Percentiles rank a stretch among this genome's conserved stretches.
phyloP scores from a whole-genome alignment of 1,284 basidiomycete genomes.

The Bondarzewia mesenterica region DNA sequence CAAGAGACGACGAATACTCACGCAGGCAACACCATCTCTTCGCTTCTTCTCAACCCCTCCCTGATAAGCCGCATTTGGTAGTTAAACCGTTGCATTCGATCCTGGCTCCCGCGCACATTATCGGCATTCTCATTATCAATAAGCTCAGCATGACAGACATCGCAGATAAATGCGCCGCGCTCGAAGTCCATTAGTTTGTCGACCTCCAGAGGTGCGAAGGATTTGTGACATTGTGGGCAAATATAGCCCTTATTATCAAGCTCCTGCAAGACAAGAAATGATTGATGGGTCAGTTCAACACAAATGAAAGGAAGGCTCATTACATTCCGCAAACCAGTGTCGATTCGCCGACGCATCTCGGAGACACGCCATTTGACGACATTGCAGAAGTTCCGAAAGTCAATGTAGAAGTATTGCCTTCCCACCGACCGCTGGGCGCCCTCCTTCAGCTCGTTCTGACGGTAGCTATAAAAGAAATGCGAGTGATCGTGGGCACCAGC shows the following conservation, averaged over 20 bases:
- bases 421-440: constrained; percentile 74
- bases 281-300: constrained; percentile 5
- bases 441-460: constrained; percentile 81
- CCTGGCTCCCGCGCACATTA: constrained; percentile 77
- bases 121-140: constrained; percentile 90
- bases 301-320: constrained; percentile 1
- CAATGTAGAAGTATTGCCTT: constrained; percentile 92
- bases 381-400: constrained; percentile 93
- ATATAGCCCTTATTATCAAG: constrained; percentile 95
- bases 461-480: constrained; percentile 41
- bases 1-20: constrained; percentile 28
- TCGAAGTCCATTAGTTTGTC: constrained; percentile 72
- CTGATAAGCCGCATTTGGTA: constrained; percentile 83
- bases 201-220: constrained; percentile 83
- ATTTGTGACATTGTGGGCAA: constrained; percentile 83
- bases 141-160: constrained; percentile 74
- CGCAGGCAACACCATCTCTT: constrained; percentile 80
- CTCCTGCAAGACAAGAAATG: constrained; percentile 44
- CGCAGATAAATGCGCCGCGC: constrained; percentile 61
- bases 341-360: constrained; percentile 89
- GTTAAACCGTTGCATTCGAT: constrained; percentile 94
- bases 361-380: constrained; percentile 97
- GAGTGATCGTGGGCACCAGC: neutral
- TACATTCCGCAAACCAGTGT: constrained; percentile 80
- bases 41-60: constrained; percentile 82